A percentile compares a stretch with the other conserved stretches of the same genome.
phyloP scores from a whole-genome alignment of 441 rosid genomes.

The Euphorbia corollata region DNA sequence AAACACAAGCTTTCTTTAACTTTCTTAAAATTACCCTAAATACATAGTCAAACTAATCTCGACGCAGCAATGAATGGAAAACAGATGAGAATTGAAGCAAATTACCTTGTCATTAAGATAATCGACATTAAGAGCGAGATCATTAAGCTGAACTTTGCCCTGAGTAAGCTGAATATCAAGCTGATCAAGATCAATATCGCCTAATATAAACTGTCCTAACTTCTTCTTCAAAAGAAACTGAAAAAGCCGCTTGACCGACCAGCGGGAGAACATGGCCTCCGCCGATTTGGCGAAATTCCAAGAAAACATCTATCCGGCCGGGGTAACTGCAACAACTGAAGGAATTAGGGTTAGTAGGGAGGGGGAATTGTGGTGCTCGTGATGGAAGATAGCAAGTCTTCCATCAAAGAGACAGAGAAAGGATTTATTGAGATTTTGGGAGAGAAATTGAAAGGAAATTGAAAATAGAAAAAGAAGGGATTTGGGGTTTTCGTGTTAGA shows the following conservation, averaged over 20 bases:
- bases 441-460: background rate
- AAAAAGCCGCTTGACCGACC: constrained; percentile 88
- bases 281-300: constrained; percentile 87
- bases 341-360: constrained; percentile 11
- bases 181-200: constrained; percentile 89
- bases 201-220: constrained; percentile 69
- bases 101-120: constrained; percentile 67
- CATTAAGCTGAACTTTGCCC: constrained; percentile 72
- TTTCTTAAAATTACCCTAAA: background rate
- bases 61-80: background rate
- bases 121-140: constrained; percentile 86
- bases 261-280: constrained; percentile 64
- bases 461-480: background rate
- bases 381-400: constrained; percentile 34
- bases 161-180: constrained; percentile 86
- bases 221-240: constrained; percentile 91
- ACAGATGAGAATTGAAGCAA: background rate
- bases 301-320: constrained; percentile 40
- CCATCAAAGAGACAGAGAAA: constrained; percentile 33
- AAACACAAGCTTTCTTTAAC: no score
- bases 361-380: constrained; percentile 24
- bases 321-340: background rate
- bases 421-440: background rate
- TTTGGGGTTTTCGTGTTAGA: constrained; percentile 10
- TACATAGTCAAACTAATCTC: background rate